Evolutionary conservation across 75 land plant genomes (phyloP).

Genomic region (Gnetum montanum): DNA sequence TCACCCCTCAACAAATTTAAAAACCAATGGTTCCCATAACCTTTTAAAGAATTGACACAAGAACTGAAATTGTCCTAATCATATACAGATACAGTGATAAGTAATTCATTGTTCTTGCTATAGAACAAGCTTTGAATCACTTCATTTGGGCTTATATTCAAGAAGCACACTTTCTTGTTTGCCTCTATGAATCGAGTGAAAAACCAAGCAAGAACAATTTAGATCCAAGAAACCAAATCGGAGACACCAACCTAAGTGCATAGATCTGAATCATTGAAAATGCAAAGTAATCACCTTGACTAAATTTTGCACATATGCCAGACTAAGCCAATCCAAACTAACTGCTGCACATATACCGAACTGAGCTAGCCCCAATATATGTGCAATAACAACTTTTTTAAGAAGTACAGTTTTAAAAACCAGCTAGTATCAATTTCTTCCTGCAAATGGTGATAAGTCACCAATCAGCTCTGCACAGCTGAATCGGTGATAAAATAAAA

Average conservation of each 20-base stretch:
- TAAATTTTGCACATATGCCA: constrained; percentile 95
- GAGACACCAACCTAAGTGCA: background rate
- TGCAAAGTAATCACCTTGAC: constrained; percentile 38
- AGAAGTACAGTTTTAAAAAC: constrained; percentile 55
- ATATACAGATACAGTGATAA: constrained; percentile 97
- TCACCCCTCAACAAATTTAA: no score
- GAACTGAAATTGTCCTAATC: constrained; percentile 96
- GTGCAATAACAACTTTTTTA: constrained; percentile 83
- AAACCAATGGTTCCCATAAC: no score
- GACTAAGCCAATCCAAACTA: constrained; percentile 95
- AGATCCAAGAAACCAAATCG: background rate
- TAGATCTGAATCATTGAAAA: background rate
- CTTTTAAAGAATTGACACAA: no score
- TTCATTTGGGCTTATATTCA: constrained; percentile 94
- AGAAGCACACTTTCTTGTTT: constrained; percentile 82
- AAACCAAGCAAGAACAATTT: background rate
- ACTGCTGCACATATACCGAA: constrained; percentile 80
- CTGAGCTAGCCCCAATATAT: no score
- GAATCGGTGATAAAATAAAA: no score
- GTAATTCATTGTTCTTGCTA: constrained; percentile 95
- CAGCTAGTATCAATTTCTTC: no score
- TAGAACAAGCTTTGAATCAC: constrained; percentile 96
- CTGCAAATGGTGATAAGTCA: no score
- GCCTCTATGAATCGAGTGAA: constrained; percentile 43
- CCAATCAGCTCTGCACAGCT: no score